Conservation (phyloP, 352 stramenopile species). For the Globisporangium paddicum region DNA sequence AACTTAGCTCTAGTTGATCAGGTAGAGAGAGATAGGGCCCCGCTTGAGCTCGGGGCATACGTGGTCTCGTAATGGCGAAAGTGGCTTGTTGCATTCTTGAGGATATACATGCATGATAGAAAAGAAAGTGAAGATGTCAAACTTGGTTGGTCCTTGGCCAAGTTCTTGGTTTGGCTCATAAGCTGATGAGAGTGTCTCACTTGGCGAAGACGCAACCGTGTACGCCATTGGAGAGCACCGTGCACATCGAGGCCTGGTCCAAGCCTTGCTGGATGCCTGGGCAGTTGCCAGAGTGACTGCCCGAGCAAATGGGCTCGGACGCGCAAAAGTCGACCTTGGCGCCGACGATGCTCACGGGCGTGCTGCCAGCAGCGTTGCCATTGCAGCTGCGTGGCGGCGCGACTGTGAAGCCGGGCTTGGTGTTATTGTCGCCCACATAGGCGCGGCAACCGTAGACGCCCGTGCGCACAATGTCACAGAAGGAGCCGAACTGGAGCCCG, state of each 20-base stretch:
- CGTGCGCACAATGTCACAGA: not conserved
- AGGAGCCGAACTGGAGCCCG: conserved; percentile 4
- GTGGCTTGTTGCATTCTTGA: too few species aligned
- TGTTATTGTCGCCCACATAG: not conserved
- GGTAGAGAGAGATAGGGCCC: too few species aligned
- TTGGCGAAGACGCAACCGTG: conserved; percentile 2
- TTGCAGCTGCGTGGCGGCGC: not conserved
- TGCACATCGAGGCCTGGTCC: not conserved
- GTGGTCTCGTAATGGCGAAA: too few species aligned
- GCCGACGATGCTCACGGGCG: conserved; percentile 5
- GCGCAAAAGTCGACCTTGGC: not conserved
- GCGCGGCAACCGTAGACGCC: conserved; percentile 2
- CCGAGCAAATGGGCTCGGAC: conserved; percentile 1
- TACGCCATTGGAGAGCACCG: not conserved
- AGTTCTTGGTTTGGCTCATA: too few species aligned
- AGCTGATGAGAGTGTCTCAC: too few species aligned
- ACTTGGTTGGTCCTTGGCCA: too few species aligned
- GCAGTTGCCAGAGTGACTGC: not conserved
- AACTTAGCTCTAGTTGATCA: too few species aligned
- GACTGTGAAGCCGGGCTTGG: not conserved
- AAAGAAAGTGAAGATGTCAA: too few species aligned
- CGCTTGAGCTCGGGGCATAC: too few species aligned
- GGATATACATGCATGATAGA: too few species aligned
- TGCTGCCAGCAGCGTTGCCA: not conserved
- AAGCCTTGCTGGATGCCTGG: conserved; percentile 4